Base-by-base conservation (phyloP, 2,329 filamentous ascomycete genomes). In the Drechslerella coelobrocha region DNA sequence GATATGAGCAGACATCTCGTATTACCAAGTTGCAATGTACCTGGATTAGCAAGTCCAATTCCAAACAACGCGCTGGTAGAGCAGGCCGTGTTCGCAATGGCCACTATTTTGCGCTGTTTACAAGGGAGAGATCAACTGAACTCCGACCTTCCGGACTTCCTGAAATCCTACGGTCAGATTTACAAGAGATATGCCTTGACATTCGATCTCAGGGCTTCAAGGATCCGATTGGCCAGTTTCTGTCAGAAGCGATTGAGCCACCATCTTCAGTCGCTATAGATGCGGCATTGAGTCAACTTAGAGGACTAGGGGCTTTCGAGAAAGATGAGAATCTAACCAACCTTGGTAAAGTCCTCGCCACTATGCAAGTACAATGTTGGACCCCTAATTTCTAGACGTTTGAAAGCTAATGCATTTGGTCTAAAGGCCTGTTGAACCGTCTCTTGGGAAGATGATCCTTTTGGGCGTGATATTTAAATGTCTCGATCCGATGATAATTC, bases 401-500 rank as follows among this genome's bases (percentile, higher is more conserved):
- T 14, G 34, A 39, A 14, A 39, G 19, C 23, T 37, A 43, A 43
- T 8, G 10, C 34, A 68, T 78, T 0, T 14, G 19, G 10, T 50
- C 5, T 14, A 61, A 31, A 72, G 52, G 61, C 80, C 81, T 2
- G 76, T 83, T 2, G 78, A 81, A 61, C 83, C 82, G 5, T 73
- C 76, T 2, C 73, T 81, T 34, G 82, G 80, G 27, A 84, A 83
- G 68, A 81, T 84, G 79, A 79, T 84, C 55, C 60, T 83, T 19
- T 76, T 84, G 8, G 83, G 83, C 4, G 76, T 83, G 24, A 79
- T 84, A 48, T 84, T 84, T 76, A 78, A 79, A 37, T 84, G 83
- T 73, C 76, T 84, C 2, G 81, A 84, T 71, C 81, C 82, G 0
- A 79, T 84, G 73, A 73, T 84, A 26, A 79, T 83, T 26, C 72